Percentiles rank a stretch among this genome's conserved stretches.
These are phyloP conservation scores for Heritiera littoralis DNA, from an alignment of 345 rosid species.

Conservation along the genomic window DNA sequence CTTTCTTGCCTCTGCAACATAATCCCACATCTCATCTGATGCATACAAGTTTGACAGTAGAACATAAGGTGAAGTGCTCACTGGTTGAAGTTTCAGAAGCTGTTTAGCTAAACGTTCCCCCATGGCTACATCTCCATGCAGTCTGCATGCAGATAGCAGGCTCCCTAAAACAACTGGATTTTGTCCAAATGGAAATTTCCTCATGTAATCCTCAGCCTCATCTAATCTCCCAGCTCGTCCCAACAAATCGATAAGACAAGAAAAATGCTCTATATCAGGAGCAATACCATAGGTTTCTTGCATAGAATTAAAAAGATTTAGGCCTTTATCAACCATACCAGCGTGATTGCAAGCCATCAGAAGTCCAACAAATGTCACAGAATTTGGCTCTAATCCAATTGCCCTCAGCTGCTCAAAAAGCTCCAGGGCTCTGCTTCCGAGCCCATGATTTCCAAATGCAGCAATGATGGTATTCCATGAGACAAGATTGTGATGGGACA, in stretches of 20 bases:
- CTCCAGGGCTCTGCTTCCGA: conserved; percentile 46
- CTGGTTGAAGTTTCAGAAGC: conserved; percentile 47
- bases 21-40: conserved; percentile 57
- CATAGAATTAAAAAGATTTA: conserved; percentile 44
- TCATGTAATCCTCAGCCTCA: conserved; percentile 49
- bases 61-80: conserved; percentile 56
- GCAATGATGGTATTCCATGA: conserved; percentile 69
- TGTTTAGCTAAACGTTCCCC: conserved; percentile 50
- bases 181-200: conserved; percentile 39
- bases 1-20: conserved; percentile 57
- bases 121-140: conserved; percentile 44
- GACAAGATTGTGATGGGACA: conserved; percentile 46
- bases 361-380: conserved; percentile 57
- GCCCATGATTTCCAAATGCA: conserved; percentile 61
- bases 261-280: conserved; percentile 57
- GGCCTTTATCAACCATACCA: conserved; percentile 59
- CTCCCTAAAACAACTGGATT: conserved; percentile 57
- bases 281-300: conserved; percentile 44
- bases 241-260: conserved; percentile 61
- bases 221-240: conserved; percentile 66
- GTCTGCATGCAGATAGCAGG: conserved; percentile 60
- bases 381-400: conserved; percentile 46
- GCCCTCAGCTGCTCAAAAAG: conserved; percentile 50
- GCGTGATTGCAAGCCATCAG: conserved; percentile 65
- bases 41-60: conserved; percentile 63